phyloP scores from a whole-genome alignment of 495 filamentous ascomycete species.

The Lindgomyces ingoldianus region DNA sequence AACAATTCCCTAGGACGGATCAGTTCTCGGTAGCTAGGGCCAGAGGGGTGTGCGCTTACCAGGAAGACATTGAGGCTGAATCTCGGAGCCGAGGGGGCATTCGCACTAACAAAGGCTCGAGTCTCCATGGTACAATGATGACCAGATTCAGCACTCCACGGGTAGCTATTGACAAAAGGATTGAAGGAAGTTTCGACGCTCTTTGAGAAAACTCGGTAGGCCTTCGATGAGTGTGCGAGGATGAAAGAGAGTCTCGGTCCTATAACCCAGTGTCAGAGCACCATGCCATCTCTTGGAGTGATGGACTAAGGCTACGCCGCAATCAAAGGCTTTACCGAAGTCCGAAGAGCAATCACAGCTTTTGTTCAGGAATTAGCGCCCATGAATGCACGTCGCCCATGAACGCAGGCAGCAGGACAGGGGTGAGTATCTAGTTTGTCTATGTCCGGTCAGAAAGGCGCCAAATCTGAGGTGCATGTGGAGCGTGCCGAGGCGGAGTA shows the following conservation, averaged over 20 bases:
- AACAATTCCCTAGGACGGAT: conserved; percentile 3
- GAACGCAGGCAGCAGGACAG: neutral
- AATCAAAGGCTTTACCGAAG: neutral
- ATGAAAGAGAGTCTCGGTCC: neutral
- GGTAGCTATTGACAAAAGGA: neutral
- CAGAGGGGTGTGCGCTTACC: neutral
- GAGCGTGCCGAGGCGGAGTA: neutral
- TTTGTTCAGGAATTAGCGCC: neutral
- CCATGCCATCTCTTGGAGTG: neutral
- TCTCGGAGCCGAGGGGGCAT: neutral
- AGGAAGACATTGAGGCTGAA: neutral
- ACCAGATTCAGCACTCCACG: neutral
- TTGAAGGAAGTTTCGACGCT: neutral
- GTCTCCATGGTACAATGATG: neutral
- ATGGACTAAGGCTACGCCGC: neutral
- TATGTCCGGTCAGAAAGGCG: neutral
- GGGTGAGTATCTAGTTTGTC: neutral
- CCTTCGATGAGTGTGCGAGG: neutral
- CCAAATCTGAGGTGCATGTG: neutral
- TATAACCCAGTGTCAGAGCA: neutral
- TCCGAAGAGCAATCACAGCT: neutral
- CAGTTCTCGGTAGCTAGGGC: neutral
- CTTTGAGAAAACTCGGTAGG: neutral
- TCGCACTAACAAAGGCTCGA: neutral
- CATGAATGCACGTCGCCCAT: neutral